These are phyloP conservation scores for Cryomyces minteri DNA, from an alignment of 495 filamentous ascomycete species.

Conservation along the genomic window DNA sequence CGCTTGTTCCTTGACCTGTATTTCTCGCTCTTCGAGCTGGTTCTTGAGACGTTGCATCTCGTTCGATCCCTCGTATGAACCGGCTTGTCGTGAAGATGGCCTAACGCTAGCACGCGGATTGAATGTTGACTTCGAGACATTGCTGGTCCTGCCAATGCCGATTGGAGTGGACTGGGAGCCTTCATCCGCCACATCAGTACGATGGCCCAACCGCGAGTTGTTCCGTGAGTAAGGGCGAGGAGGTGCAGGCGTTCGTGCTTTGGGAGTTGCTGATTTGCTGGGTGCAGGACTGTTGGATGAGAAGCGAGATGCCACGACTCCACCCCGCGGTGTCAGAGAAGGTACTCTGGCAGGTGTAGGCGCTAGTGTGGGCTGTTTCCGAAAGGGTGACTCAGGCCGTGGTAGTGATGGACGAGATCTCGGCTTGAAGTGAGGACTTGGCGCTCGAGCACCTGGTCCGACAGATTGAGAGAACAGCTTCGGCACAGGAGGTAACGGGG, in stretches of 20 bases:
- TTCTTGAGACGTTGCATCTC: constrained; percentile 46
- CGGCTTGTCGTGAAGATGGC: constrained; percentile 37
- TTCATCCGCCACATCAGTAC: constrained; percentile 15
- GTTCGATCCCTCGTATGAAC: neutral
- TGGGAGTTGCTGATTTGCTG: constrained; percentile 38
- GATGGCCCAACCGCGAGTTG: constrained; percentile 18
- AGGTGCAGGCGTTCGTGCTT: constrained; percentile 9
- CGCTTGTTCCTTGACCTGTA: constrained; percentile 74
- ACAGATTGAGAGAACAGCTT: constrained; percentile 68
- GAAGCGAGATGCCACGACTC: constrained; percentile 32
- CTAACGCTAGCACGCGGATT: constrained; percentile 29
- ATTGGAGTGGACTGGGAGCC: constrained; percentile 36
- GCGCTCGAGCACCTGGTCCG: constrained; percentile 49
- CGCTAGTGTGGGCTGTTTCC: constrained; percentile 29
- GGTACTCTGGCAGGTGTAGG: constrained; percentile 37
- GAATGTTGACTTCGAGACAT: constrained; percentile 21
- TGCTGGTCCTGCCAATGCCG: constrained; percentile 31
- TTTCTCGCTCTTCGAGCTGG: constrained; percentile 69
- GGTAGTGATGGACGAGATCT: constrained; percentile 60
- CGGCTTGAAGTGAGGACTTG: constrained; percentile 50
- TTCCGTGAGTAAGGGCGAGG: constrained; percentile 22
- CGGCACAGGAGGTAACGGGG: constrained; percentile 38
- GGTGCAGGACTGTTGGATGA: constrained; percentile 35
- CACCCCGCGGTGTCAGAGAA: constrained; percentile 26
- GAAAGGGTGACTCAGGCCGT: constrained; percentile 66